phyloP scores from a whole-genome alignment of 2,329 filamentous ascomycete genomes.

The Verticillium tricorpus region DNA sequence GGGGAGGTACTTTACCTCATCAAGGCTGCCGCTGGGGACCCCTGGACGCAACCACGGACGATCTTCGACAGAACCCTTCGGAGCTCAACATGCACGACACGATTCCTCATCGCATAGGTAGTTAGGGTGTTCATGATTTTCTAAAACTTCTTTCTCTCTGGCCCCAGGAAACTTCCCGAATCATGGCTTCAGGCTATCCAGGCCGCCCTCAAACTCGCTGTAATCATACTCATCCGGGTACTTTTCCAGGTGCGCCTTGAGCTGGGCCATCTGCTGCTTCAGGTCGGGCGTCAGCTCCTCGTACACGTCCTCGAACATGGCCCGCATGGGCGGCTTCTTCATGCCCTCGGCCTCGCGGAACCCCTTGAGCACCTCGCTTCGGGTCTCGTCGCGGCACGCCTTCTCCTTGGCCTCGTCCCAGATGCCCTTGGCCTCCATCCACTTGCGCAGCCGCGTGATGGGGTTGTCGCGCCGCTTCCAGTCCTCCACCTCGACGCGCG shows the following conservation, averaged over 20 bases:
- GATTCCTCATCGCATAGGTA: too few species aligned
- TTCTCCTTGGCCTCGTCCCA: slow-evolving; percentile 87
- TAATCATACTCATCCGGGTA: slow-evolving; percentile 94
- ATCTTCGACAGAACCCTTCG: too few species aligned
- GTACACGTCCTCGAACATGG: slow-evolving; percentile 86
- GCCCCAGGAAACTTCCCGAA: neutral
- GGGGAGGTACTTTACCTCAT: too few species aligned
- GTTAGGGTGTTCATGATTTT: too few species aligned
- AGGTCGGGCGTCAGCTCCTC: slow-evolving; percentile 80
- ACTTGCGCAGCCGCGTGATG: slow-evolving; percentile 80
- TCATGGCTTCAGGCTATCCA: slow-evolving; percentile 50
- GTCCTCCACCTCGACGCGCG: slow-evolving; percentile 88
- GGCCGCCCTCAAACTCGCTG: slow-evolving; percentile 68
- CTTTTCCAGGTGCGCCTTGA: slow-evolving; percentile 71
- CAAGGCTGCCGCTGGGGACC: too few species aligned
- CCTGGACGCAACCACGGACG: too few species aligned
- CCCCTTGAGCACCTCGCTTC: slow-evolving; percentile 75
- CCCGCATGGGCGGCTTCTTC: slow-evolving; percentile 68
- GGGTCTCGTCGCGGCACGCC: slow-evolving; percentile 57
- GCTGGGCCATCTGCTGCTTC: slow-evolving; percentile 63
- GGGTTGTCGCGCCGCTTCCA: slow-evolving; percentile 92
- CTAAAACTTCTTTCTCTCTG: too few species aligned
- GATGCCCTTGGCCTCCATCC: slow-evolving; percentile 75
- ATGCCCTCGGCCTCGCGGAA: slow-evolving; percentile 80
- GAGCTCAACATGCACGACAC: too few species aligned